These are phyloP conservation scores for Viola pubescens DNA, from an alignment of 441 rosid species.

Conservation along the genomic window DNA sequence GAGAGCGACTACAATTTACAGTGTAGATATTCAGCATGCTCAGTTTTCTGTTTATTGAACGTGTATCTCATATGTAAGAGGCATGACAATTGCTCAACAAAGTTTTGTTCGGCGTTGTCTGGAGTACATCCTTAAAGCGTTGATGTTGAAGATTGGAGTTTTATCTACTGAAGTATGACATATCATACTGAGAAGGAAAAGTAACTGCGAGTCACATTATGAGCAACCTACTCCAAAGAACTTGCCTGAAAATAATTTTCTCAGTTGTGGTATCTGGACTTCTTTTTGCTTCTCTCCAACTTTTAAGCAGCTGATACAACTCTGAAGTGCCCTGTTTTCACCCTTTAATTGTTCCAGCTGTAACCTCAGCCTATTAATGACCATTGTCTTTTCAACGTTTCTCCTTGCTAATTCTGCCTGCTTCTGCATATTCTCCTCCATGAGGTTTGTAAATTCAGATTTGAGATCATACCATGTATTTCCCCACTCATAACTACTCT, in stretches of 20 bases:
- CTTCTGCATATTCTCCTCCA: slow-evolving; percentile 36
- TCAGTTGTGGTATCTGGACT: slow-evolving; percentile 20
- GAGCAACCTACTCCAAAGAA: slow-evolving; percentile 19
- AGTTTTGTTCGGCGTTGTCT: background rate
- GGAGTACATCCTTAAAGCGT: background rate
- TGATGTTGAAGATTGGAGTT: slow-evolving; percentile 1
- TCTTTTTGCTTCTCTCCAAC: slow-evolving; percentile 17
- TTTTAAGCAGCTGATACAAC: slow-evolving; percentile 17
- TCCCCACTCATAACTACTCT: slow-evolving; percentile 11
- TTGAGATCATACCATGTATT: slow-evolving; percentile 22
- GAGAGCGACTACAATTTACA: too few species aligned
- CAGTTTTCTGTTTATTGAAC: too few species aligned
- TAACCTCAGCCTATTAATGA: slow-evolving; percentile 25
- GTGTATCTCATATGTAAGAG: background rate
- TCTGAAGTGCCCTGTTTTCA: slow-evolving; percentile 33
- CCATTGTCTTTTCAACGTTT: slow-evolving; percentile 37
- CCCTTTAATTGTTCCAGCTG: slow-evolving; percentile 27
- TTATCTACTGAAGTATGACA: background rate
- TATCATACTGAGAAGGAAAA: slow-evolving; percentile 17
- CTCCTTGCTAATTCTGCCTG: slow-evolving; percentile 41
- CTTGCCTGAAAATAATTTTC: slow-evolving; percentile 20
- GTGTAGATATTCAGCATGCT: too few species aligned
- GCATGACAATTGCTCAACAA: background rate
- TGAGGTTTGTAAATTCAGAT: slow-evolving; percentile 27
- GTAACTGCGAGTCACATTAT: background rate